Percentiles rank a stretch among this genome's conserved stretches.
Conservation (phyloP, 805 yeast genomes). For the Candida jianshihensis region DNA sequence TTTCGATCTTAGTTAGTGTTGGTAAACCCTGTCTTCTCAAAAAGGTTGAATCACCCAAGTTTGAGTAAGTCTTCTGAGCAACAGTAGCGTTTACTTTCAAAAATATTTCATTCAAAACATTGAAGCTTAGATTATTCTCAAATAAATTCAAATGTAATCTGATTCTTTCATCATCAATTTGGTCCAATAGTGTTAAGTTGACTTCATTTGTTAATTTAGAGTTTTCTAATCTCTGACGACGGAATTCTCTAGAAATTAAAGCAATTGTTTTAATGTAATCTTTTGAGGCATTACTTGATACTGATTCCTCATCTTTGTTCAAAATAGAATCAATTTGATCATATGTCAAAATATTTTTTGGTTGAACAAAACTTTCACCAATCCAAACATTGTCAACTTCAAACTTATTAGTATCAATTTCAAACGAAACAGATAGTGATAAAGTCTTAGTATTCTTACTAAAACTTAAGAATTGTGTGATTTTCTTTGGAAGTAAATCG, state of each 20-base stretch:
- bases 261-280: slow-evolving; percentile 60
- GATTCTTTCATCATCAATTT: slow-evolving; percentile 79
- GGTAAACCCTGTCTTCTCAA: slow-evolving; percentile 88
- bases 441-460: slow-evolving; percentile 52
- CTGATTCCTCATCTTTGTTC: slow-evolving; percentile 10
- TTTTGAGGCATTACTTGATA: slow-evolving; percentile 46
- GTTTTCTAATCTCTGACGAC: slow-evolving; percentile 57
- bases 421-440: slow-evolving; percentile 73
- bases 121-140: slow-evolving; percentile 48
- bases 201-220: slow-evolving; percentile 37
- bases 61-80: slow-evolving; percentile 72
- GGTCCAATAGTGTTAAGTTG: slow-evolving; percentile 62
- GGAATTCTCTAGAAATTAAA: slow-evolving; percentile 60
- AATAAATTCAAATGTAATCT: slow-evolving; percentile 67
- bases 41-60: slow-evolving; percentile 73
- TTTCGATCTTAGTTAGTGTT: slow-evolving; percentile 69
- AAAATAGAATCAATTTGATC: slow-evolving; percentile 50
- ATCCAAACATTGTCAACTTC: slow-evolving; percentile 73
- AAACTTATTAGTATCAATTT: slow-evolving; percentile 63
- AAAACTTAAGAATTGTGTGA: slow-evolving; percentile 57
- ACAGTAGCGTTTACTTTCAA: slow-evolving; percentile 78
- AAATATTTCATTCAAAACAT: slow-evolving; percentile 66
- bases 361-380: slow-evolving; percentile 62
- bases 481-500: slow-evolving; percentile 59
- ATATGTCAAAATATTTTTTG: slow-evolving; percentile 51